Conservation (phyloP, 192 early-diverging fungal species). For the Obelidium mucronatum region DNA sequence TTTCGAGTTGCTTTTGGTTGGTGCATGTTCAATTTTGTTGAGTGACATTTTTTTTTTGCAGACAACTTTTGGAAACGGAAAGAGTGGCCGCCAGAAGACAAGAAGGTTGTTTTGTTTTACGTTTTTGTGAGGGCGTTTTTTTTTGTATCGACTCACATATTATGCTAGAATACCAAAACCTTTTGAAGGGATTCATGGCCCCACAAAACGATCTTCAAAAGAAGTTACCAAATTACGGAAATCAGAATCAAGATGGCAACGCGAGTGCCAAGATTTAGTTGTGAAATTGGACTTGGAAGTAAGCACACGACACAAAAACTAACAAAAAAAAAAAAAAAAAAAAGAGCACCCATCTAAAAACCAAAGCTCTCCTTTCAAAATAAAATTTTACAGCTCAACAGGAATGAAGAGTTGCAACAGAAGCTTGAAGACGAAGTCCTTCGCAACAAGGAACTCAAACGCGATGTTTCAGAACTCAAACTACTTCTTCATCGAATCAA, state of each 20-base stretch:
- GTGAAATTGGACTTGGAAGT: slow-evolving; percentile 57
- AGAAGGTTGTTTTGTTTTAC: slow-evolving; percentile 38
- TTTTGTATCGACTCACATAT: not conserved
- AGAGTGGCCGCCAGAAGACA: slow-evolving; percentile 52
- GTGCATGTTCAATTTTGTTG: not conserved
- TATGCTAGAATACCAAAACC: slow-evolving; percentile 51
- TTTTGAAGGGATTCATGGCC: slow-evolving; percentile 53
- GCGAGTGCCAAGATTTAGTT: slow-evolving; percentile 61
- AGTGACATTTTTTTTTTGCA: slow-evolving; percentile 3
- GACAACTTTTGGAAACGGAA: slow-evolving; percentile 57
- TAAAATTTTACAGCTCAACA: slow-evolving; percentile 42
- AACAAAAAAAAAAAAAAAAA: too few species aligned
- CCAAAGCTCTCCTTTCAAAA: not conserved
- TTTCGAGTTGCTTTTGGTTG: not conserved
- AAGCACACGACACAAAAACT: too few species aligned
- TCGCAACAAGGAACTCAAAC: slow-evolving; percentile 50
- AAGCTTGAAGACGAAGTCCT: slow-evolving; percentile 48
- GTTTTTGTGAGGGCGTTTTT: not conserved
- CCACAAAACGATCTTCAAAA: slow-evolving; percentile 56
- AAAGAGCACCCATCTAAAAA: too few species aligned
- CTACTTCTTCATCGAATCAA: slow-evolving; percentile 55
- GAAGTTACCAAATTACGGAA: slow-evolving; percentile 49
- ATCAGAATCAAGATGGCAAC: slow-evolving; percentile 54
- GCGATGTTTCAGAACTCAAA: slow-evolving; percentile 55
- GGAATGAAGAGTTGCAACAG: slow-evolving; percentile 47